These are phyloP conservation scores for Pleurotus djamor DNA, from an alignment of 768 basidiomycete genomes.

Conservation along the genomic window DNA sequence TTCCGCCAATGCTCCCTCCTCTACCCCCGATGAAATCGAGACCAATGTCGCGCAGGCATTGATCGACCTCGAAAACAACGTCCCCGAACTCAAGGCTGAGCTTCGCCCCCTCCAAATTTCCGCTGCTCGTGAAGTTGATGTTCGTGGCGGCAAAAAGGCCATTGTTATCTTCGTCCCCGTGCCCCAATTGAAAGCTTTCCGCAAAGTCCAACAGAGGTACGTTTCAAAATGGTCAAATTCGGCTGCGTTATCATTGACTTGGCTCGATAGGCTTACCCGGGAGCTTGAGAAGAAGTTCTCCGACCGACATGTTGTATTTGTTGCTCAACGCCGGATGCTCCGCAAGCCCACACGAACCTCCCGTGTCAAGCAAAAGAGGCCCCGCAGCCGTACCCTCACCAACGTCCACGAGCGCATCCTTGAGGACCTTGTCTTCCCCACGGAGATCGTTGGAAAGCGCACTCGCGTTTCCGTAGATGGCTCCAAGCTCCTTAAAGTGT, in stretches of 20 bases:
- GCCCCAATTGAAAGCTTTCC: conserved; percentile 97
- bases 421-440: conserved; percentile 98
- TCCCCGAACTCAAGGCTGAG: conserved; percentile 97
- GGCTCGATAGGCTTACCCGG: conserved; percentile 80
- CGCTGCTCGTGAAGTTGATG: conserved; percentile 97
- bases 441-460: conserved; percentile 98
- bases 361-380: conserved; percentile 93
- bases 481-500: conserved; percentile 97
- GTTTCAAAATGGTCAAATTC: conserved; percentile 17
- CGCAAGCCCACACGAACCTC: conserved; percentile 95
- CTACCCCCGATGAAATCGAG: conserved; percentile 90
- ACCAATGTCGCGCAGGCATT: conserved; percentile 91
- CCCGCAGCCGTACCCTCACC: conserved; percentile 95
- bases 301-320: conserved; percentile 98
- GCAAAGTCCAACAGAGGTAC: conserved; percentile 95
- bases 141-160: conserved; percentile 99
- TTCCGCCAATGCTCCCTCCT: conserved; percentile 92
- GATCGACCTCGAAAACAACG: conserved; percentile 96
- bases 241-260: conserved; percentile 7
- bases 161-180: conserved; percentile 98
- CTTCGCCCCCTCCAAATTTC: conserved; percentile 96
- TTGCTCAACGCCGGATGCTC: conserved; percentile 98
- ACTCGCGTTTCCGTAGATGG: conserved; percentile 93
- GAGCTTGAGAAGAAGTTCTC: conserved; percentile 99
- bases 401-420: conserved; percentile 98